A percentile compares a stretch with the other conserved stretches of the same genome.
Conservation (phyloP, 2,329 filamentous ascomycete genomes). For the Aspergillus neoniger region DNA sequence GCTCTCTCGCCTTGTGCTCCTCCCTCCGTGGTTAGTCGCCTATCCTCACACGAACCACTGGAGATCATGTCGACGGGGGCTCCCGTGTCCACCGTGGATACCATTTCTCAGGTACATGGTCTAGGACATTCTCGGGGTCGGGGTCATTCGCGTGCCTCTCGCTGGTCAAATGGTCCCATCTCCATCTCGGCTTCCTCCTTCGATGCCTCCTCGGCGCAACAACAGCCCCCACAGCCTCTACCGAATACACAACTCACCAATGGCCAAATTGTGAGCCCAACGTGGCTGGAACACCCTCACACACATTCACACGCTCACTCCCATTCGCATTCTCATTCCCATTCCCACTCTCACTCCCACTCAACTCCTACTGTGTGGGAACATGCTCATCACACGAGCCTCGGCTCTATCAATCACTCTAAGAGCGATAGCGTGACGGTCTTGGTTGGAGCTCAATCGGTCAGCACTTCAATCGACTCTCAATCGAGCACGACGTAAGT, state of each 20-base stretch:
- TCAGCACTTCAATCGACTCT: neutral
- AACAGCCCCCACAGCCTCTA: slow-evolving; percentile 20
- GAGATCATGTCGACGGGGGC: slow-evolving; percentile 39
- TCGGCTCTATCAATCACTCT: neutral
- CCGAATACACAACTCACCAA: slow-evolving; percentile 24
- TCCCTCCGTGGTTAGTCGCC: slow-evolving; percentile 4
- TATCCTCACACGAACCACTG: slow-evolving; percentile 12
- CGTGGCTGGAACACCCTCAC: slow-evolving; percentile 36
- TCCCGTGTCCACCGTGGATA: slow-evolving; percentile 33
- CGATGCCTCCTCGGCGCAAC: slow-evolving; percentile 20
- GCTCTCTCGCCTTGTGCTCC: slow-evolving; percentile 14
- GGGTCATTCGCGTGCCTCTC: slow-evolving; percentile 38
- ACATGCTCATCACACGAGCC: neutral
- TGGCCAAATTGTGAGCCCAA: slow-evolving; percentile 28
- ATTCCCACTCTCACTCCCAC: slow-evolving; percentile 20
- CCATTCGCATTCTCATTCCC: slow-evolving; percentile 34
- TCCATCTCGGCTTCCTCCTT: slow-evolving; percentile 27
- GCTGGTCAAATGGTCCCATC: slow-evolving; percentile 32
- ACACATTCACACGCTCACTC: slow-evolving; percentile 41
- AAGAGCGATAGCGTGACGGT: slow-evolving; percentile 3
- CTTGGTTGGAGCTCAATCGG: neutral
- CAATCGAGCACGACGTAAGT: slow-evolving; percentile 8
- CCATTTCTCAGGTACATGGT: slow-evolving; percentile 29
- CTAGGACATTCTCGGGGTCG: slow-evolving; percentile 33
- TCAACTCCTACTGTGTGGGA: slow-evolving; percentile 1